phyloP scores from a whole-genome alignment of 805 yeast species.

The Teunomyces barrocoloradensis region DNA sequence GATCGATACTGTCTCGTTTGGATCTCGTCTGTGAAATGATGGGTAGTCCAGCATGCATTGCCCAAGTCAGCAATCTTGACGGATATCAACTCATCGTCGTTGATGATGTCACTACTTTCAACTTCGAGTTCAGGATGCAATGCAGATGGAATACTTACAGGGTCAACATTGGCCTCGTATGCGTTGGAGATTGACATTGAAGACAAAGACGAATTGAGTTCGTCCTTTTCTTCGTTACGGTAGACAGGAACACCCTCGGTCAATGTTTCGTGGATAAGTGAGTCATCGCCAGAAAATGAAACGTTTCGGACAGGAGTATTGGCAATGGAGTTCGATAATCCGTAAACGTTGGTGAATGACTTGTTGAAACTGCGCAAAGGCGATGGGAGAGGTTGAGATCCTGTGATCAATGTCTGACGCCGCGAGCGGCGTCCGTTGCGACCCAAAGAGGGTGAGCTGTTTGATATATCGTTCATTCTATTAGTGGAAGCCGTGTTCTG shows the following conservation, averaged over 20 bases:
- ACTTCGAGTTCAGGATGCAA: slow-evolving; percentile 6
- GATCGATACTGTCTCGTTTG: slow-evolving; percentile 68
- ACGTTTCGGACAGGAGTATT: slow-evolving; percentile 35
- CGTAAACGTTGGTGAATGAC: slow-evolving; percentile 36
- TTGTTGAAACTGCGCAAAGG: slow-evolving; percentile 64
- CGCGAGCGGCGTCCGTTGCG: slow-evolving; percentile 55
- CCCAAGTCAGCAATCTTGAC: slow-evolving; percentile 71
- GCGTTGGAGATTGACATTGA: slow-evolving; percentile 41
- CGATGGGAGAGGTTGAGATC: slow-evolving; percentile 90
- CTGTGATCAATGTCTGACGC: slow-evolving; percentile 75
- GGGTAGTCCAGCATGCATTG: slow-evolving; percentile 62
- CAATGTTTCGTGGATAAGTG: neutral
- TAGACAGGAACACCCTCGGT: neutral
- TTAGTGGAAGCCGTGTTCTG: neutral
- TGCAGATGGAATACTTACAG: slow-evolving; percentile 12
- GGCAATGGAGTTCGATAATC: slow-evolving; percentile 36
- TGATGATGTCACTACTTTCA: slow-evolving; percentile 10
- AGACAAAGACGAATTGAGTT: slow-evolving; percentile 37
- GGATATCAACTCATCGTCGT: slow-evolving; percentile 19
- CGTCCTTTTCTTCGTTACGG: slow-evolving; percentile 16
- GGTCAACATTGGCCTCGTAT: slow-evolving; percentile 11
- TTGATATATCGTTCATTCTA: neutral
- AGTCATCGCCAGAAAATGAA: slow-evolving; percentile 8
- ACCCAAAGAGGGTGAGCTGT: slow-evolving; percentile 37
- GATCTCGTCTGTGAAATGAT: slow-evolving; percentile 65